Base-by-base conservation (phyloP, 768 basidiomycete species). In the Serpula lacrymans region DNA sequence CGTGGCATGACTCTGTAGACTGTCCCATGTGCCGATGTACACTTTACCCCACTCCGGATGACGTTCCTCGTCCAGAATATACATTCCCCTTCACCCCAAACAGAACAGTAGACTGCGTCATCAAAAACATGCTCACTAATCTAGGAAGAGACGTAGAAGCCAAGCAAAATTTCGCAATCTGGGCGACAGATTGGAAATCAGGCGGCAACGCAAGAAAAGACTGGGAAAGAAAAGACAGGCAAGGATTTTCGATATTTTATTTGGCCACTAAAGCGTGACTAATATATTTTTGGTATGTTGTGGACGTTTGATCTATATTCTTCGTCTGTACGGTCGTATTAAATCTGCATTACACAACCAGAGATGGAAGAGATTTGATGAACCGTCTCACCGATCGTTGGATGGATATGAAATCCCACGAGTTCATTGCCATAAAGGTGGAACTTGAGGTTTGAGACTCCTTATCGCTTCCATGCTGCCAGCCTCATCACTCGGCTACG, bases 71-170 rank as follows among this genome's bases (percentile, higher is more conserved):
- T 21, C 55, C 66, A 32, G 55, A 63, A 26, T 62, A 64, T 46
- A 72, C 75, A 13, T 81, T 79, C 45, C 83, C 81, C 0, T 83
- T 84, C 59, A 70, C 74, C 34, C 79, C 80, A 20, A 82, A 81
- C 59, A 69, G 82, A 50, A 67, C 73, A 28, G 73, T 73, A 16
- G 74, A 80, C 45, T 60, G 62, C 34, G 67, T 74, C 13, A 65
- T 78, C 52, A 69, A 70, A 51, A 70, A 71, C n/a, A 54, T 80
- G 53, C 64, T 83, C 32, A 68, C 72, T 47, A 65, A 70, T 52
- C 65, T 82, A 45, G 54, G 67, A 52, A 65, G 66, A 57, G 64
- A 69, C 50, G 54, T 61, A 56, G 60, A 51, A 17, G 40, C 57
- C 35, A 49, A 52, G 42, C 58, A 64, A 26, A 41, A 49, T 29